Evolutionary conservation across 495 filamentous ascomycete species (phyloP), one percentile per base, ranked within the genome.

Genomic region (Aspergillus saccharolyticus): DNA sequence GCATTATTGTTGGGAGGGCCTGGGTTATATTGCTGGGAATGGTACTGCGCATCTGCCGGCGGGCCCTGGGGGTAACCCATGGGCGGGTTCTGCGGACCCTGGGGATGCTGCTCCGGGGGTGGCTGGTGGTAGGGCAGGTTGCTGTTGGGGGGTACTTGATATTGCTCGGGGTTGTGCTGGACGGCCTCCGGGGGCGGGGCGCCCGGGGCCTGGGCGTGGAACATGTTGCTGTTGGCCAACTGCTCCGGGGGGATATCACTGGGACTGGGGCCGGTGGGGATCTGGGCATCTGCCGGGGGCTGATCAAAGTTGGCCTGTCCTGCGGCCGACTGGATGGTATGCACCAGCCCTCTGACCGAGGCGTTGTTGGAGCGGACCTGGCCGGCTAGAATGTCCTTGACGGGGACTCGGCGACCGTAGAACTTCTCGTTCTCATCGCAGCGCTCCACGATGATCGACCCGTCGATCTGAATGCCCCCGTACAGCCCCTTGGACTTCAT

Each of bases 401-500:
- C 88, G 15, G 81, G 77, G 42, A 95, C 79, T 43, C 79, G 80
- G 65, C 88, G 77, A 17, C 83, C 82, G 69, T 94, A 96, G 64
- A 95, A 96, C 6, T 83, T 78, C 68, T 91, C 91, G 67, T 96
- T 96, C 73, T 96, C 91, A 65, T 96, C 91, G 1, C 80, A 83
- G 17, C 91, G 83, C 69, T 96, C 91, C 51, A 89, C 86, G 56
- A 96, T 76, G 53, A 94, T 78, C 0, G 90, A 93, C 0, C 91
- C 91, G 58, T 95, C 89, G 19, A 96, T 75, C 55, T 88, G 87
- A 12, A 92, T 86, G n/a, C 88, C 86, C 22, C 89, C 88, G 59
- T 90, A 90, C 59, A 92, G 85, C 9, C 91, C 91, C 55, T 88
- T 82, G 59, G 87, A 88, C 72, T 96, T 96, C 62, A 96, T 80